Base-by-base conservation (phyloP, 2,329 filamentous ascomycete genomes). In the Byssoonygena ceratinophila region DNA sequence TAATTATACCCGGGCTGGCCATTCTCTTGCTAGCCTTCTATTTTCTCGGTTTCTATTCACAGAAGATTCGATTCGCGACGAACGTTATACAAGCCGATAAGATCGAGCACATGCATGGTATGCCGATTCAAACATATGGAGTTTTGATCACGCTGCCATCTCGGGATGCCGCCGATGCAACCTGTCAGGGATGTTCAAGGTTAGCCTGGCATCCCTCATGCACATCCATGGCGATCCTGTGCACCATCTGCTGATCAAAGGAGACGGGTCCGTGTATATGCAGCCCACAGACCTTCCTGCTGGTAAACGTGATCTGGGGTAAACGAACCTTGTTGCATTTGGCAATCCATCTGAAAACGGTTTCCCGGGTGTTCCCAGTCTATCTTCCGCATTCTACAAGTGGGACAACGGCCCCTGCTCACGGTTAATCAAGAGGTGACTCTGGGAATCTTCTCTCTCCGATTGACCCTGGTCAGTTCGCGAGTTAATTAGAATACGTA, bases 71-170 rank as follows among this genome's bases (percentile, higher is more conserved):
- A n/a, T n/a, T n/a, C n/a, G 27, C 27, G 27, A 29, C 9, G n/a
- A 37, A 9, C 14, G 14, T 37, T 16, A 5, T 16, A 9, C 14
- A 60, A 36, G 32, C 75, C 34, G 34, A 37, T 16, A 2, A 18
- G 14, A 14, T 37, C 34, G 34, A n/a, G n/a, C n/a, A 37, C 34
- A 41, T 4, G 20, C 20, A 12, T 11, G 8, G 7, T 23, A 5
- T 41, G 39, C 12, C 20, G 20, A 25, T n/a, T 37, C 11, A n/a
- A 27, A 27, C 8, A 3, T 11, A 12, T 34, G 23, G 37, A 6
- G 9, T 4, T 20, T 37, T 36, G 45, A 32, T 47, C 45, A 47
- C 45, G 29, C 32, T 47, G 31, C 41, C 41, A 31, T 45, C 23
- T 45, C 31, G 29, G 32, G 22, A 22, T 36, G 31, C 18, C 45